A percentile compares a stretch with the other conserved stretches of the same genome.
These are phyloP conservation scores for Acidomyces sp. DNA, from an alignment of 495 filamentous ascomycete species.

Conservation along the genomic window DNA sequence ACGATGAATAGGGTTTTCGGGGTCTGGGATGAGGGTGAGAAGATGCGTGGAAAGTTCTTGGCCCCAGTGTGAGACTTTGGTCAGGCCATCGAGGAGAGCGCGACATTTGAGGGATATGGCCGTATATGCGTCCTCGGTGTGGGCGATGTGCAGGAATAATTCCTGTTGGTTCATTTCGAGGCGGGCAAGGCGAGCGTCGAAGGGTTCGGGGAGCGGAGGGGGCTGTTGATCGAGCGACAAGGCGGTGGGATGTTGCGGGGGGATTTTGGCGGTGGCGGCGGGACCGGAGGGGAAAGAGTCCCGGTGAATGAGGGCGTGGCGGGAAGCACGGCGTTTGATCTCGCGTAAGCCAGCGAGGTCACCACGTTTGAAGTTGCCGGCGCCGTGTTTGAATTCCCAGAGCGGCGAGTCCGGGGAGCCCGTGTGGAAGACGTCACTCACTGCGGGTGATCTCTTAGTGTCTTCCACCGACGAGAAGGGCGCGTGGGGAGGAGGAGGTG, in stretches of 20 bases:
- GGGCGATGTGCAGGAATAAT: constrained; percentile 56
- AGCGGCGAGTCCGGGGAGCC: constrained; percentile 88
- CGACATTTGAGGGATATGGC: constrained; percentile 70
- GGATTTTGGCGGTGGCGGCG: constrained; percentile 45
- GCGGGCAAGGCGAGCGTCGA: constrained; percentile 59
- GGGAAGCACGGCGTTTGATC: constrained; percentile 92
- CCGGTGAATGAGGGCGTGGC: constrained; percentile 87
- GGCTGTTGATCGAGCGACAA: constrained; percentile 52
- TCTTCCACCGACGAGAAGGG: neutral
- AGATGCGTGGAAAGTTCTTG: constrained; percentile 66
- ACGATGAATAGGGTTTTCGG: constrained; percentile 43
- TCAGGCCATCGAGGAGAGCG: constrained; percentile 65
- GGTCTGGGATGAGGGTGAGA: constrained; percentile 54
- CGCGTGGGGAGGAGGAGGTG: constrained; percentile 8
- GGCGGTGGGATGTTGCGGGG: constrained; percentile 68
- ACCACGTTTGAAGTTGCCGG: constrained; percentile 91
- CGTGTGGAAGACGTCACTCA: constrained; percentile 97
- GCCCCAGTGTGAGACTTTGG: constrained; percentile 65
- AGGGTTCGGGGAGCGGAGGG: constrained; percentile 51
- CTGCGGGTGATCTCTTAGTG: constrained; percentile 33
- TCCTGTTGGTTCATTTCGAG: constrained; percentile 79
- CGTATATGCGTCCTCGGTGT: constrained; percentile 72
- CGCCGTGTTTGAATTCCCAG: constrained; percentile 99
- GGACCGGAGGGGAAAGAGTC: constrained; percentile 68
- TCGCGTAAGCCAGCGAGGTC: constrained; percentile 84